phyloP scores from a whole-genome alignment of 768 basidiomycete species.

The Tricholoma furcatifolium region DNA sequence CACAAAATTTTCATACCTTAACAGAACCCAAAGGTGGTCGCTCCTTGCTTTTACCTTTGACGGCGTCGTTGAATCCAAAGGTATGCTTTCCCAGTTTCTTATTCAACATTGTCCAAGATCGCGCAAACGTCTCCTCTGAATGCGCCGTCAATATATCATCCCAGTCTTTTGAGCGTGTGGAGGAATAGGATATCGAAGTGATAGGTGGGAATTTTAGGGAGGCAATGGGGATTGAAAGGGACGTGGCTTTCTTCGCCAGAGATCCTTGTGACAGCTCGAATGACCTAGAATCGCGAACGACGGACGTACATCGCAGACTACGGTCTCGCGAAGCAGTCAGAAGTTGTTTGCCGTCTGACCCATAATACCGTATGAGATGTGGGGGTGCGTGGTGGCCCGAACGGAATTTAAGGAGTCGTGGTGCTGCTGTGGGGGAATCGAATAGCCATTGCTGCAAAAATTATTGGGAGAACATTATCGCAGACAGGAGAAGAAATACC shows the following conservation, averaged over 20 bases:
- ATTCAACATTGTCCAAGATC: slow-evolving; percentile 85
- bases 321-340: slow-evolving; percentile 89
- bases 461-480: neutral
- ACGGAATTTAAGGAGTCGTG: slow-evolving; percentile 87
- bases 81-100: slow-evolving; percentile 80
- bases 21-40: slow-evolving; percentile 53
- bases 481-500: slow-evolving; percentile 38
- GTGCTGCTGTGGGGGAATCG: slow-evolving; percentile 84
- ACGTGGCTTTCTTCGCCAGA: slow-evolving; percentile 75
- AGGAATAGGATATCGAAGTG: slow-evolving; percentile 74
- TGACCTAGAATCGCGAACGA: slow-evolving; percentile 92
- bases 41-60: slow-evolving; percentile 49
- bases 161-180: slow-evolving; percentile 90
- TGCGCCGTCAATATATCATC: slow-evolving; percentile 95
- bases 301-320: slow-evolving; percentile 84
- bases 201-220: slow-evolving; percentile 85
- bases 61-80: slow-evolving; percentile 56
- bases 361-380: slow-evolving; percentile 91
- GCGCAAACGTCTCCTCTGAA: slow-evolving; percentile 74
- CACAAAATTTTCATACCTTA: slow-evolving; percentile 48
- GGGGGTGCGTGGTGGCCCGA: slow-evolving; percentile 92
- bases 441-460: slow-evolving; percentile 90
- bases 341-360: slow-evolving; percentile 94
- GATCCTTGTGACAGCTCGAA: slow-evolving; percentile 96
- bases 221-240: slow-evolving; percentile 73